Evolutionary conservation across 2,329 filamentous ascomycete genomes (phyloP).

Genomic region (Venturiaceae sp.): DNA sequence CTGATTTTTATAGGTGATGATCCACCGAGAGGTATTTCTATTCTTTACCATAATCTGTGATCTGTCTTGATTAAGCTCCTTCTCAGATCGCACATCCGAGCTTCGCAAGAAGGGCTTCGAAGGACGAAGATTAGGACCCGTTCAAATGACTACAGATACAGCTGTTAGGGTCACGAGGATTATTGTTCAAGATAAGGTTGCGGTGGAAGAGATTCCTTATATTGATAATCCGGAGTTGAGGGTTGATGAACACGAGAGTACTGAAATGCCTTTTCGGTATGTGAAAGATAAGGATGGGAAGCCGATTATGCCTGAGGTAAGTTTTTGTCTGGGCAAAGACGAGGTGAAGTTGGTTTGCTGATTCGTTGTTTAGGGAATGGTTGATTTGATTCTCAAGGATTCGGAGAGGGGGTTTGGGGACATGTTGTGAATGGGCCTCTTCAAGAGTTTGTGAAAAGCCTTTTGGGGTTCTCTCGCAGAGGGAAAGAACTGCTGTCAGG

Average conservation of each 20-base stretch:
- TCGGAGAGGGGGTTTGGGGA: conserved; percentile 87
- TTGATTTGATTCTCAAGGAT: conserved; percentile 86
- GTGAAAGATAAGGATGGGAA: conserved; percentile 65
- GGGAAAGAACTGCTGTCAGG: too few species aligned
- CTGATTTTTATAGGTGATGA: conserved; percentile 60
- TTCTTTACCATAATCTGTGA: not conserved
- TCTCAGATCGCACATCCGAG: conserved; percentile 83
- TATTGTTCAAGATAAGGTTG: conserved; percentile 70
- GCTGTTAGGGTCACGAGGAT: conserved; percentile 88
- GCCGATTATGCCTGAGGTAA: conserved; percentile 85
- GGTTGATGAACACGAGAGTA: conserved; percentile 86
- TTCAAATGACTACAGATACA: conserved; percentile 98
- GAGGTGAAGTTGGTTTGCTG: not conserved
- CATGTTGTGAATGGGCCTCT: too few species aligned
- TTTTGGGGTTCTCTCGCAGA: too few species aligned
- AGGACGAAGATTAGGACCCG: conserved; percentile 76
- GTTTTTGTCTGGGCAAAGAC: not conserved
- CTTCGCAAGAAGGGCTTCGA: conserved; percentile 86
- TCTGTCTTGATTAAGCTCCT: conserved; percentile 14
- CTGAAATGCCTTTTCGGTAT: conserved; percentile 97
- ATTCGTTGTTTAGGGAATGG: conserved; percentile 61
- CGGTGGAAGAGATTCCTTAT: conserved; percentile 70
- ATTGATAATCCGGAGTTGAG: conserved; percentile 82
- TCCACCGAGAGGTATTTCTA: conserved; percentile 73
- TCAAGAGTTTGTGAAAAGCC: too few species aligned